phyloP scores from a whole-genome alignment of 805 yeast species.

The Barnettozyma botsteinii region DNA sequence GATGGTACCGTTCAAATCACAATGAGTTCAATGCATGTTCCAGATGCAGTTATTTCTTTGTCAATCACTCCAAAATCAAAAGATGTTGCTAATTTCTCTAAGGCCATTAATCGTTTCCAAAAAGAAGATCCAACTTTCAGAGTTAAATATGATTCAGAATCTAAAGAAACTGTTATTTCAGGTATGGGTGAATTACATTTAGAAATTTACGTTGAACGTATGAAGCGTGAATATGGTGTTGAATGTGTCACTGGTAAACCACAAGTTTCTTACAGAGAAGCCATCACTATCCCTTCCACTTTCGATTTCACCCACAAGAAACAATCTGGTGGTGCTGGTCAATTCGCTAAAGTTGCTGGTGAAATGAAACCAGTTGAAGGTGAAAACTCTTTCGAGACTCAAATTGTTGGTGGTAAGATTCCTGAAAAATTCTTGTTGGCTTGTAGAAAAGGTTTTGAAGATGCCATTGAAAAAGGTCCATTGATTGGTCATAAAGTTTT shows the following conservation, averaged over 20 bases:
- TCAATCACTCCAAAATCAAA: slow-evolving; percentile 84
- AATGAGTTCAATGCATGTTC: slow-evolving; percentile 97
- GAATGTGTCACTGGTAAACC: slow-evolving; percentile 96
- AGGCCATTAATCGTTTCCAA: slow-evolving; percentile 95
- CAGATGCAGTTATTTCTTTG: slow-evolving; percentile 95
- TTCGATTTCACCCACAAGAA: slow-evolving; percentile 96
- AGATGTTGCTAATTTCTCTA: slow-evolving; percentile 86
- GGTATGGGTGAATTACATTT: slow-evolving; percentile 99
- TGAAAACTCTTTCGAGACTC: slow-evolving; percentile 73
- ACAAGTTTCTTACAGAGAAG: slow-evolving; percentile 96
- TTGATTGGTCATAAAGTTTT: slow-evolving; percentile 89
- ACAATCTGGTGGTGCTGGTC: slow-evolving; percentile 99
- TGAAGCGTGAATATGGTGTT: slow-evolving; percentile 94
- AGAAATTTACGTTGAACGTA: slow-evolving; percentile 97
- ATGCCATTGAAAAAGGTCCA: slow-evolving; percentile 93
- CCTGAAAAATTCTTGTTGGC: slow-evolving; percentile 92
- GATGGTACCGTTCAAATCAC: slow-evolving; percentile 76
- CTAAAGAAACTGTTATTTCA: slow-evolving; percentile 89
- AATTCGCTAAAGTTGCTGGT: slow-evolving; percentile 95
- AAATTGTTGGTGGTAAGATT: slow-evolving; percentile 94
- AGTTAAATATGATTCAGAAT: slow-evolving; percentile 82
- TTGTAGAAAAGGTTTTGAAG: slow-evolving; percentile 93
- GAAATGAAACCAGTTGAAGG: slow-evolving; percentile 58
- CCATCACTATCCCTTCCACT: slow-evolving; percentile 62
- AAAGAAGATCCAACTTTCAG: slow-evolving; percentile 99